phyloP scores from a whole-genome alignment of 2,329 filamentous ascomycete species.

The Tolypocladium ophioglossoides region DNA sequence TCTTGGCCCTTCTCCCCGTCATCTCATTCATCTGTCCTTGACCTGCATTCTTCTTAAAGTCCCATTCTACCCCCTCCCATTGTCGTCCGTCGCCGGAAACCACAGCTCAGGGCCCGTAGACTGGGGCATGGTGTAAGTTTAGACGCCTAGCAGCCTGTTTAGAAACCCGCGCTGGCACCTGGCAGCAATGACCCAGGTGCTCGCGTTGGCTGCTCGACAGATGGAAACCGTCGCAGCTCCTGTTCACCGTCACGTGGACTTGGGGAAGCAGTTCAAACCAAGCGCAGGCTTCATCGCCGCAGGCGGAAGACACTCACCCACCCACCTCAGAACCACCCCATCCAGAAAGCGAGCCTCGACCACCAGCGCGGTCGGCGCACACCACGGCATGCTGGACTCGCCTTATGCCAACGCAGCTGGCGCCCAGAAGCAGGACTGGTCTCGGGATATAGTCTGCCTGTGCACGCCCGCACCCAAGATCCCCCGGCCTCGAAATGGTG shows the following conservation, averaged over 20 bases:
- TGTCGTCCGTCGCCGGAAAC: background rate
- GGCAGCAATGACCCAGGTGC: constrained; percentile 13
- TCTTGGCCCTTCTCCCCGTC: background rate
- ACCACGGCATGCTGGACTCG: constrained; percentile 20
- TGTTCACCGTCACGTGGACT: constrained; percentile 10
- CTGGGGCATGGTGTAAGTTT: background rate
- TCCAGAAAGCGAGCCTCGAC: constrained; percentile 34
- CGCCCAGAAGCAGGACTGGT: constrained; percentile 17
- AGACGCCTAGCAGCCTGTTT: background rate
- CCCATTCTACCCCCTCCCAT: background rate
- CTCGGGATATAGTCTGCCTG: constrained; percentile 40
- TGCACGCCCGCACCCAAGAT: constrained; percentile 47
- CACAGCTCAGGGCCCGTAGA: background rate
- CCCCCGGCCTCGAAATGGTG: constrained; percentile 48
- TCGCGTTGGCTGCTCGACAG: constrained; percentile 11
- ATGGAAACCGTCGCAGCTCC: constrained; percentile 11
- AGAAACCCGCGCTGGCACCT: background rate
- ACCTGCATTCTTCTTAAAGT: background rate
- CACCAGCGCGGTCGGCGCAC: constrained; percentile 34
- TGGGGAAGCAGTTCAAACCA: constrained; percentile 9
- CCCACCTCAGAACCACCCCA: constrained; percentile 3
- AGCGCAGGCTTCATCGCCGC: constrained; percentile 3
- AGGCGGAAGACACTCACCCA: constrained; percentile 4
- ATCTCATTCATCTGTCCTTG: background rate
- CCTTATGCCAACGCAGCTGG: constrained; percentile 17